Conservation (phyloP, 352 stramenopile genomes). For the Pythium coloratum region DNA sequence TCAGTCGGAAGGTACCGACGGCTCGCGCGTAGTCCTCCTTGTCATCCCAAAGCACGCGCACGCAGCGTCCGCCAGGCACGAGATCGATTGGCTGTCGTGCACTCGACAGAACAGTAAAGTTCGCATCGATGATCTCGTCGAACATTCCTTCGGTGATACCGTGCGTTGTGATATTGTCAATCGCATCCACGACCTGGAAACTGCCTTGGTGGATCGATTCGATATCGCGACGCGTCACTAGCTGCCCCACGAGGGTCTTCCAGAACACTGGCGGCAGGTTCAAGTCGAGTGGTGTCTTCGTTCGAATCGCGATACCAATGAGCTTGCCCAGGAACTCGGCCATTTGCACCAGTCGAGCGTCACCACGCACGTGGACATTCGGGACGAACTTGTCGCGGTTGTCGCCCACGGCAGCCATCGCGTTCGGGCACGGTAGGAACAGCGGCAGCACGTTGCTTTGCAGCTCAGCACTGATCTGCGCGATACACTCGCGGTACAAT, state of each 20-base stretch:
- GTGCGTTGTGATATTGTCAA: constrained; percentile 76
- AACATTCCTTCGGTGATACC: constrained; percentile 87
- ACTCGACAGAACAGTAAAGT: constrained; percentile 88
- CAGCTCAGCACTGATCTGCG: constrained; percentile 86
- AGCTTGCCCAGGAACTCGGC: constrained; percentile 94
- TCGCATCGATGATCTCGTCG: constrained; percentile 90
- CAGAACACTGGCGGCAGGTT: constrained; percentile 91
- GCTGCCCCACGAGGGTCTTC: constrained; percentile 90
- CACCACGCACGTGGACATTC: constrained; percentile 56
- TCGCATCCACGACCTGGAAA: constrained; percentile 89
- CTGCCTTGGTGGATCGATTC: constrained; percentile 80
- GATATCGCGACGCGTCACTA: constrained; percentile 76
- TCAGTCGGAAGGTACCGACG: constrained; percentile 76
- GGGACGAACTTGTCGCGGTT: constrained; percentile 89
- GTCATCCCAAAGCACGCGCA: constrained; percentile 91
- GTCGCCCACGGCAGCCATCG: constrained; percentile 74
- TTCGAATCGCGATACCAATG: constrained; percentile 92
- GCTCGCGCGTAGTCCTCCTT: constrained; percentile 78
- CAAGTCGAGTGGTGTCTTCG: constrained; percentile 91
- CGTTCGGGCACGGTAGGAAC: constrained; percentile 89
- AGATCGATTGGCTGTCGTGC: constrained; percentile 79
- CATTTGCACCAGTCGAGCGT: constrained; percentile 77
- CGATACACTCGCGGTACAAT: constrained; percentile 88
- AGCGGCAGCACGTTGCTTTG: constrained; percentile 84
- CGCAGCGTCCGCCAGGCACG: constrained; percentile 66